phyloP scores from a whole-genome alignment of 1,284 basidiomycete species.

The Flammula alnicola region DNA sequence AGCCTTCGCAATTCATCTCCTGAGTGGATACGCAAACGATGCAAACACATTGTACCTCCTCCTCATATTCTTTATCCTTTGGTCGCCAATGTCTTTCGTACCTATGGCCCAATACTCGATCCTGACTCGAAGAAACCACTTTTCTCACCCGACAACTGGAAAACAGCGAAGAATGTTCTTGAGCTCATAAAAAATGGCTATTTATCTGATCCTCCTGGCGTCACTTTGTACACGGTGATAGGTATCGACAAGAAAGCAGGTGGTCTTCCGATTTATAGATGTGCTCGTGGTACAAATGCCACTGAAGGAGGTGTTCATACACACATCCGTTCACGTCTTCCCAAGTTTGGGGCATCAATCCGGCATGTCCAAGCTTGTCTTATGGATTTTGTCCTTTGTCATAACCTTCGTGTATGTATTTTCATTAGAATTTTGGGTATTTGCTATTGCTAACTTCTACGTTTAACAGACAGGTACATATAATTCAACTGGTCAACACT shows the following conservation, averaged over 20 bases:
- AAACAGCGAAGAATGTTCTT: slow-evolving; percentile 32
- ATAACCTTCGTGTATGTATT: slow-evolving; percentile 21
- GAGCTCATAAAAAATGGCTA: slow-evolving; percentile 28
- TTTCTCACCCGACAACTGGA: slow-evolving; percentile 23
- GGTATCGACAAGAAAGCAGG: slow-evolving; percentile 17
- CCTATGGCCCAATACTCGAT: neutral
- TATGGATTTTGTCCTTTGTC: slow-evolving; percentile 21
- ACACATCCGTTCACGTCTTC: slow-evolving; percentile 16
- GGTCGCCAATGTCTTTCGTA: neutral
- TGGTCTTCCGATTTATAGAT: slow-evolving; percentile 18
- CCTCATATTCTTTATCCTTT: slow-evolving; percentile 15
- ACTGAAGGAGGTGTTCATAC: slow-evolving; percentile 25
- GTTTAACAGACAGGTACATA: slow-evolving; percentile 23
- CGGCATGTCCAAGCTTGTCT: slow-evolving; percentile 22
- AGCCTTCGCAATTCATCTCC: slow-evolving; percentile 18
- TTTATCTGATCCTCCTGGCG: slow-evolving; percentile 34
- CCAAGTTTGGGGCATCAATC: slow-evolving; percentile 24
- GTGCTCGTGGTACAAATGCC: slow-evolving; percentile 18
- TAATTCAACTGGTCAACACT: slow-evolving; percentile 23
- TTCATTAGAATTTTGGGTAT: neutral
- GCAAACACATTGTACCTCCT: slow-evolving; percentile 31
- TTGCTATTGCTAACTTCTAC: neutral
- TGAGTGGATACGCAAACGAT: slow-evolving; percentile 30
- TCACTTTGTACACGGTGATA: slow-evolving; percentile 21
- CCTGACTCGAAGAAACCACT: neutral